Conservation (phyloP, 768 basidiomycete genomes). For the Naganishia antarctica region DNA sequence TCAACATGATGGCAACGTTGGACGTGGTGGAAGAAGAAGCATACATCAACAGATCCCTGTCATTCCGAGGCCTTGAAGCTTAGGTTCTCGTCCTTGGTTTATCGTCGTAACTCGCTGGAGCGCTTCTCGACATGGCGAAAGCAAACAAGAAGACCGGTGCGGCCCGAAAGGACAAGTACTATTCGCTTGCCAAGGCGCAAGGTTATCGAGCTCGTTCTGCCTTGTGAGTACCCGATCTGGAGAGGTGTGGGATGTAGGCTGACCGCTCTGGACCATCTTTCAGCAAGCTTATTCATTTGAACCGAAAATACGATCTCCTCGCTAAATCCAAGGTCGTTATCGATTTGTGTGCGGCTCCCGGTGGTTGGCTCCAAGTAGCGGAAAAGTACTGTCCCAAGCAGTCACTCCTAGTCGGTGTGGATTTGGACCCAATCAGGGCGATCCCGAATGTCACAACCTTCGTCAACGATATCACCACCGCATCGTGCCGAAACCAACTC, state of each 20-base stretch:
- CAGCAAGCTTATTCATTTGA: conserved; percentile 90
- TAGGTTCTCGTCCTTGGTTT: neutral
- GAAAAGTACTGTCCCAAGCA: conserved; percentile 95
- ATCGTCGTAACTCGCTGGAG: neutral
- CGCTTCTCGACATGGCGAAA: conserved; percentile 42
- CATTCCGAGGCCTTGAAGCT: neutral
- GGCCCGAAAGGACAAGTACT: conserved; percentile 93
- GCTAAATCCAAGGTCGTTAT: conserved; percentile 80
- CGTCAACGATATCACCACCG: conserved; percentile 87
- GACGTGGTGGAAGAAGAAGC: no score
- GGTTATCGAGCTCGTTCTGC: conserved; percentile 99
- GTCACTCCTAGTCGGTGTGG: conserved; percentile 88
- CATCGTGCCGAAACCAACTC: conserved; percentile 79
- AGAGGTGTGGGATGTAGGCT: no score
- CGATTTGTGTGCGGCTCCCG: conserved; percentile 96
- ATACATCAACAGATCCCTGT: no score
- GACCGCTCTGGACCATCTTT: neutral
- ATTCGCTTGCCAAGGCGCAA: conserved; percentile 96
- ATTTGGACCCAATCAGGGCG: conserved; percentile 91
- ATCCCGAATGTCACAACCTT: conserved; percentile 90
- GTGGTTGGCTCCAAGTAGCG: conserved; percentile 98
- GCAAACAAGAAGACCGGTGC: conserved; percentile 57
- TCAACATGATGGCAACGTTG: neutral
- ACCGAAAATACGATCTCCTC: conserved; percentile 93
- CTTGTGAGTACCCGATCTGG: conserved; percentile 47